Evolutionary conservation across 2,329 filamentous ascomycete species (phyloP), one percentile per base, ranked within the genome.

Genomic region (Aureobasidium sp.): DNA sequence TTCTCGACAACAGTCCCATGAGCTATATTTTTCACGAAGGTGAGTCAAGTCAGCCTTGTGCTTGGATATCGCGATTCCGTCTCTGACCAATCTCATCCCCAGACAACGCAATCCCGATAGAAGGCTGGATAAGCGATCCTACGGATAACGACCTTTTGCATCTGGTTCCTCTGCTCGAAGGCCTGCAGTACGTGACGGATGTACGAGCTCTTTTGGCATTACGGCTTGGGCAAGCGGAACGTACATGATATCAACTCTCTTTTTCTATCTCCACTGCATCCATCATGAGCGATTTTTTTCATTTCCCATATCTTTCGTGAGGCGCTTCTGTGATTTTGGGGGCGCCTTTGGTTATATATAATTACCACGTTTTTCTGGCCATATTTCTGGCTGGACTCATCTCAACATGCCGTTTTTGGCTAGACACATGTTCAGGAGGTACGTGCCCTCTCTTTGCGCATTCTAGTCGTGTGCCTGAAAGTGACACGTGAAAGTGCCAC

Each of bases 11-110:
- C 72, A 96, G 91, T 74, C 94, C 94, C 60, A 84, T 96, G 79
- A 96, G 92, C 77, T 99, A 97, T 76, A 89, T 96, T 77, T 97
- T 97, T 76, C 93, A 97, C 72, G 91, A 96, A 86, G 93, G 94
- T 94, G 77, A 71, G 57, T 61, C 33, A 57, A 4, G 3, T 19
- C 17, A 23, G 51, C 46, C 29, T 27, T n/a, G n/a, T n/a, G n/a
- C 11, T 21, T n/a, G 25, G 13, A 50, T 2, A 50, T 13, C 11
- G 21, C 13, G 40, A 57, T 15, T 27, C 37, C 27, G 23, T 61
- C 17, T 27, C 49, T 53, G 23, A 53, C 31, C 29, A 25, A 25
- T 21, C 4, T 33, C 15, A 17, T n/a, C 37, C 15, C 9, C 69
- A 99, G 94, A 99, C 74, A 99, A 99, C 77, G 94, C 94, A 54